These are phyloP conservation scores for Zelopaecilomyces penicillatus DNA, from an alignment of 2,329 filamentous ascomycete species.

Conservation along the genomic window DNA sequence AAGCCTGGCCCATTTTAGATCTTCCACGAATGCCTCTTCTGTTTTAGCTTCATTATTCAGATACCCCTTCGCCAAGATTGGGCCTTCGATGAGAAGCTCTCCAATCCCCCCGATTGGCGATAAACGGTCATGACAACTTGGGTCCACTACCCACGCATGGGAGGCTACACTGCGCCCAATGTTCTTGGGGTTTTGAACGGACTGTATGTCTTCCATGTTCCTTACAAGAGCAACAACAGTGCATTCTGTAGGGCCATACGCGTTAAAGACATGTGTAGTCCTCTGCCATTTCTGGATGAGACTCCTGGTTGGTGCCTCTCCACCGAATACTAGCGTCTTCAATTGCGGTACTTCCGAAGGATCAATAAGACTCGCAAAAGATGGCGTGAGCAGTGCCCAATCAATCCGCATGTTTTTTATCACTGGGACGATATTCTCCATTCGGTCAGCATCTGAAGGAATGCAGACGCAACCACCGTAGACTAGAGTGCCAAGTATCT, in stretches of 20 bases:
- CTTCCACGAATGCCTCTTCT: neutral
- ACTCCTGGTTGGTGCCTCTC: constrained; percentile 11
- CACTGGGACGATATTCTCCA: constrained; percentile 6
- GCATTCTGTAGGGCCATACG: constrained; percentile 4
- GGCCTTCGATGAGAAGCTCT: neutral
- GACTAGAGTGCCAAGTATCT: constrained; percentile 9
- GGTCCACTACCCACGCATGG: neutral
- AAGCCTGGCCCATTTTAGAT: neutral
- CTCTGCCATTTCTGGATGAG: neutral
- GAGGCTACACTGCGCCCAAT: neutral
- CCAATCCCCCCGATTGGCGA: neutral
- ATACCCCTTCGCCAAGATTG: neutral
- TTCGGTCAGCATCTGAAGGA: constrained; percentile 13
- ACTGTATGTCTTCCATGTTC: neutral
- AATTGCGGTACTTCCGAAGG: constrained; percentile 4
- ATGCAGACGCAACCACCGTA: constrained; percentile 16
- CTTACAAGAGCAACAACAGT: neutral
- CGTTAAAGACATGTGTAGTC: constrained; percentile 1
- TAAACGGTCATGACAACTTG: neutral
- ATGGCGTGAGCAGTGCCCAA: constrained; percentile 18
- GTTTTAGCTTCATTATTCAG: neutral
- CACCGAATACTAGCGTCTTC: constrained; percentile 7
- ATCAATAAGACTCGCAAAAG: constrained; percentile 16
- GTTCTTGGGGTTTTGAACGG: neutral
- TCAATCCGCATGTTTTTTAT: constrained; percentile 12